A percentile compares a stretch with the other conserved stretches of the same genome.
These are phyloP conservation scores for Nannizzia gypsea DNA, from an alignment of 2,329 filamentous ascomycete species.

Conservation along the genomic window DNA sequence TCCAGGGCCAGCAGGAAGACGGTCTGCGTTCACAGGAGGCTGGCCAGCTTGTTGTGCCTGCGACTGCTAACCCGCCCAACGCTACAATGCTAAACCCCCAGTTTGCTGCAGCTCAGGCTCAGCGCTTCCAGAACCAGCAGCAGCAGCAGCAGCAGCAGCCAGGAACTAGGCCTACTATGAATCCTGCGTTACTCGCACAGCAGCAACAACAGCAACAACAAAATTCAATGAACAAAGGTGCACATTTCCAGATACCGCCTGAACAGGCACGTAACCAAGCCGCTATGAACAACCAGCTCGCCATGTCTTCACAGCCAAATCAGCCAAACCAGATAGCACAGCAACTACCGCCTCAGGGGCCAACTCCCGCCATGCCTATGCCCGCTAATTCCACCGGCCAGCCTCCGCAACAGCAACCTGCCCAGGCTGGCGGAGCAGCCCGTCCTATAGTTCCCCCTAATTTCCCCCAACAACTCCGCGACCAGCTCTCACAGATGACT, in stretches of 20 bases:
- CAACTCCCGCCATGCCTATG: slow-evolving; percentile 34
- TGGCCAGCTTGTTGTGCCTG: slow-evolving; percentile 52
- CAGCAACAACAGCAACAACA: slow-evolving; percentile 33
- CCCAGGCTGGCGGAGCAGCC: slow-evolving; percentile 19
- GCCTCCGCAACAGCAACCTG: slow-evolving; percentile 26
- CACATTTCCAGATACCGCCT: slow-evolving; percentile 22
- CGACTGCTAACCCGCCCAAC: slow-evolving; percentile 39
- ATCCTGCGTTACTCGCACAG: slow-evolving; percentile 31
- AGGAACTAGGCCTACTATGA: slow-evolving; percentile 25
- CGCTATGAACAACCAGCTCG: slow-evolving; percentile 37
- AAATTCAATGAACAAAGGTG: slow-evolving; percentile 19
- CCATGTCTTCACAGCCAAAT: slow-evolving; percentile 26
- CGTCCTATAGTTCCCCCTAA: slow-evolving; percentile 25
- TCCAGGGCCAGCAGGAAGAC: slow-evolving; percentile 50
- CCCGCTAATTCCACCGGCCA: slow-evolving; percentile 30
- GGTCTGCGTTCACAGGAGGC: slow-evolving; percentile 50
- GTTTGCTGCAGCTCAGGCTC: slow-evolving; percentile 31
- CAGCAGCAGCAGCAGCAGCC: slow-evolving; percentile 16
- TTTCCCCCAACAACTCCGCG: slow-evolving; percentile 26
- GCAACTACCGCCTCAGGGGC: slow-evolving; percentile 30
- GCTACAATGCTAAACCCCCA: slow-evolving; percentile 32
- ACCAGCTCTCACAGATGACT: slow-evolving; percentile 26
- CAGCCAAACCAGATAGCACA: slow-evolving; percentile 31
- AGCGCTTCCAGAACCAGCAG: slow-evolving; percentile 25
- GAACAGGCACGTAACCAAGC: slow-evolving; percentile 32